Evolutionary conservation across 768 basidiomycete genomes (phyloP), one percentile per base, ranked within the genome.

Genomic region (Galerina marginata): DNA sequence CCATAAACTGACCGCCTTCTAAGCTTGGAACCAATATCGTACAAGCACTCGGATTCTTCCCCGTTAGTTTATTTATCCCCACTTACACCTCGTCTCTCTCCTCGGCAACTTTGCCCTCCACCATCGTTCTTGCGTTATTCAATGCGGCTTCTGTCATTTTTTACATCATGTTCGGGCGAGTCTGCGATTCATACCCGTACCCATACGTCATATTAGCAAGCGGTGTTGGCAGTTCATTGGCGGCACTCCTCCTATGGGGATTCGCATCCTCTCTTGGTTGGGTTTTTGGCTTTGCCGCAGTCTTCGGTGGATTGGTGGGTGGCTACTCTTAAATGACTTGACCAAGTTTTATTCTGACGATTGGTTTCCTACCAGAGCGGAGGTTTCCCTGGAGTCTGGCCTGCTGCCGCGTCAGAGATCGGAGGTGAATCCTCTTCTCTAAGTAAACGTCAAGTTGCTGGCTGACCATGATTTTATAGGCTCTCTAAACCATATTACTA

Each of bases 291-390:
- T 61, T 61, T 25, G 47, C 55, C 5, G 38, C 55, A 9, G 50
- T 61, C 9, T 61, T 61, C 33, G 60, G 60, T 11, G 60, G 54
- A 38, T 53, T 61, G 33, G 60, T 61, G 15, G n/a, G 60, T 29
- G 29, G 29, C 23, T 25, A 29, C n/a, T 37, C 4, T 33, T 33
- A 6, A 33, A 10, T 40, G 38, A 6, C 3, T 14, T 26, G 36
- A 51, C 20, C 10, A 7, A 36, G 16, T 37, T 26, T 10, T n/a
- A 38, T 12, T 40, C 10, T 23, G 15, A 40, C 36, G 20, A 20
- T 20, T 20, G 20, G 20, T 20, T 12, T 3, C n/a, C 7, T 10
- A 12, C 20, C 14, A 62, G 60, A 51, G 38, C n/a, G 56, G 60
- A 14, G 60, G 55, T 4, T 62, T 58, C 38, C 52, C 56, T 23